Evolutionary conservation across 2,329 filamentous ascomycete genomes (phyloP).

Genomic region (Sporothrix schenckii): DNA sequence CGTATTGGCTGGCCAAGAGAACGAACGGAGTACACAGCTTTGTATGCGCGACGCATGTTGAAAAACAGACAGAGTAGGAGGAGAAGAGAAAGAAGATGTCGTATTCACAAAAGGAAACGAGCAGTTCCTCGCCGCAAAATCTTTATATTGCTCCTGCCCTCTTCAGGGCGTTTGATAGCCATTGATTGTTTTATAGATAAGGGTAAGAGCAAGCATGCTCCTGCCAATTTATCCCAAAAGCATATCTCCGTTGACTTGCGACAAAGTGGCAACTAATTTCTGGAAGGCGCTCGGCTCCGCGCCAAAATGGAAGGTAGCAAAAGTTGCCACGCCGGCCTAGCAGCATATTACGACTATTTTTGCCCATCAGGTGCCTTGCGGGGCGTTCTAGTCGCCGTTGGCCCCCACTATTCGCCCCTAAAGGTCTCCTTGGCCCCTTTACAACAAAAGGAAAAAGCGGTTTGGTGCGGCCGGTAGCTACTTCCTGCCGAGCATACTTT

Average conservation of each 20-base stretch:
- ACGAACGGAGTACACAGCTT: not conserved
- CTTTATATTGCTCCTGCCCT: not conserved
- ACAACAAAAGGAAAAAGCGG: not conserved
- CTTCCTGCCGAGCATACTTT: not conserved
- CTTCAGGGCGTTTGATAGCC: not conserved
- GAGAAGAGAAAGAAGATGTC: not conserved
- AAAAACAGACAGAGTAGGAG: not conserved
- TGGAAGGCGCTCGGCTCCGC: constrained; percentile 1
- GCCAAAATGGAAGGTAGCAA: not conserved
- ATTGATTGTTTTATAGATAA: not conserved
- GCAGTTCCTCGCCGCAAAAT: not conserved
- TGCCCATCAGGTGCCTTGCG: not conserved
- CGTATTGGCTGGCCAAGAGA: not conserved
- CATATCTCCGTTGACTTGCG: constrained; percentile 19
- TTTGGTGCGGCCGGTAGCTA: not conserved
- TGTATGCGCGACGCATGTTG: not conserved
- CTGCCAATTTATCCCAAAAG: not conserved
- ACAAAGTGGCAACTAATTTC: constrained; percentile 12
- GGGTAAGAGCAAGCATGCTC: not conserved
- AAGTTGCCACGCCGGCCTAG: not conserved
- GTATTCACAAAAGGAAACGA: not conserved
- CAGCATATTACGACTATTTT: not conserved
- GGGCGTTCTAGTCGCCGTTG: not conserved
- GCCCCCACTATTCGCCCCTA: not conserved
- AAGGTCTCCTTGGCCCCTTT: not conserved